Evolutionary conservation across 2,329 filamentous ascomycete species (phyloP), one percentile per base, ranked within the genome.

Genomic region (Sarocladium strictum): DNA sequence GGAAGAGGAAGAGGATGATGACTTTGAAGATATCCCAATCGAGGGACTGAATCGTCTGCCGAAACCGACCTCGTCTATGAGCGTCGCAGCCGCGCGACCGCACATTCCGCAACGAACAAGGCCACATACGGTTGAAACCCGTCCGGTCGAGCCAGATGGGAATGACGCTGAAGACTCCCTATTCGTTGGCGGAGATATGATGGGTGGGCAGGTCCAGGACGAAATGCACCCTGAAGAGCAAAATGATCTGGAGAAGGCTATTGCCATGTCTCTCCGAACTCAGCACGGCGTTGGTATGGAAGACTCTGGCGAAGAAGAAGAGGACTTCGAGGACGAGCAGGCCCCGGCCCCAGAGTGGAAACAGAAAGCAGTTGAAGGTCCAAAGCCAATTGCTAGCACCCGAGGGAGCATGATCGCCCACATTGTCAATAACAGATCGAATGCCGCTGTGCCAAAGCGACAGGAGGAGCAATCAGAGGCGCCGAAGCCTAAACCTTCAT

Each of bases 1-100:
- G 2, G 87, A 88, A 3, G 86, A 83, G 52, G 87, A 88, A 5
- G 86, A 89, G 2, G 87, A 88, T 0, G 87, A 86, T 3, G 89
- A 90, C 10, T 97, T 97, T 62, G 92, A 97, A 66, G 92, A 97
- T 68, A 87, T 97, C 3, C 91, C 92, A 0, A 92, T 97, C 49
- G 89, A 94, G 67, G 92, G 92, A 0, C 65, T 97, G 12, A 97
- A 97, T 62, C 79, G 91, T 52, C 71, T 97, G 15, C 90, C 91
- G 0, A 93, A 86, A 49, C 56, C 62, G 49, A 56, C 61, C 9
- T 55, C 56, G n/a, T 58, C 57, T n/a, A 55, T 56, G 9, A 53
- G 14, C 23, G n/a, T n/a, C n/a, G 27, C 33, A 14, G 23, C 14
- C 11, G 12, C 33, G 4, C 19, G 19, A 3, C 5, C 29, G 4